Percentiles rank a stretch among this genome's conserved stretches.
phyloP scores from a whole-genome alignment of 1,139 yeast species.

The Trichomonascaceae sp. region DNA sequence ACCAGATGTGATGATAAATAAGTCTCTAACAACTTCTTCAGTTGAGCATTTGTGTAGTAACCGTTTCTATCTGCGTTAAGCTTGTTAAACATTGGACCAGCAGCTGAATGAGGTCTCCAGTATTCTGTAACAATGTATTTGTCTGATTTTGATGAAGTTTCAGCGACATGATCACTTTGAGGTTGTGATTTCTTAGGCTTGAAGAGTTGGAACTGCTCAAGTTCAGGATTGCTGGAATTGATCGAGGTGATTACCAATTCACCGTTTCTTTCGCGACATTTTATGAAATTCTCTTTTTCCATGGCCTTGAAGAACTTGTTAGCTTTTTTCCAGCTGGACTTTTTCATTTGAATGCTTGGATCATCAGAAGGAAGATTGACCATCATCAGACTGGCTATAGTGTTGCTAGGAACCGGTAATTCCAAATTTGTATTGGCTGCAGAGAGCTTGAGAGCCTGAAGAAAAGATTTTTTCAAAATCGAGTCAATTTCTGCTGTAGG shows the following conservation, averaged over 20 bases:
- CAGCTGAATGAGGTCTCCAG: slow-evolving; percentile 25
- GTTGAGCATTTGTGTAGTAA: slow-evolving; percentile 49
- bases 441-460: slow-evolving; percentile 61
- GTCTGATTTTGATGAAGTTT: slow-evolving; percentile 12
- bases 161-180: background rate
- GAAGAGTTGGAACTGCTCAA: slow-evolving; percentile 62
- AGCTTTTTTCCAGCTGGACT: slow-evolving; percentile 85
- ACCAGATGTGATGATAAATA: slow-evolving; percentile 46
- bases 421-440: slow-evolving; percentile 52
- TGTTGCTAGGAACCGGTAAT: slow-evolving; percentile 51
- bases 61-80: slow-evolving; percentile 35
- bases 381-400: slow-evolving; percentile 59
- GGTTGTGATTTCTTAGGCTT: slow-evolving; percentile 30
- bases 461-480: slow-evolving; percentile 60
- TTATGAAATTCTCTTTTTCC: slow-evolving; percentile 65
- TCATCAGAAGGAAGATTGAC: slow-evolving; percentile 63
- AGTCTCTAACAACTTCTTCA: slow-evolving; percentile 45
- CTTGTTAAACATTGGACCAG: slow-evolving; percentile 41
- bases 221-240: slow-evolving; percentile 44
- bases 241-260: slow-evolving; percentile 54
- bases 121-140: slow-evolving; percentile 19
- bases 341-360: slow-evolving; percentile 62
- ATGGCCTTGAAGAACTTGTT: slow-evolving; percentile 78
- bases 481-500: slow-evolving; percentile 63
- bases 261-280: slow-evolving; percentile 71